Evolutionary conservation across 2,329 filamentous ascomycete species (phyloP), one percentile per base, ranked within the genome.

Genomic region (Fusarium proliferatum): DNA sequence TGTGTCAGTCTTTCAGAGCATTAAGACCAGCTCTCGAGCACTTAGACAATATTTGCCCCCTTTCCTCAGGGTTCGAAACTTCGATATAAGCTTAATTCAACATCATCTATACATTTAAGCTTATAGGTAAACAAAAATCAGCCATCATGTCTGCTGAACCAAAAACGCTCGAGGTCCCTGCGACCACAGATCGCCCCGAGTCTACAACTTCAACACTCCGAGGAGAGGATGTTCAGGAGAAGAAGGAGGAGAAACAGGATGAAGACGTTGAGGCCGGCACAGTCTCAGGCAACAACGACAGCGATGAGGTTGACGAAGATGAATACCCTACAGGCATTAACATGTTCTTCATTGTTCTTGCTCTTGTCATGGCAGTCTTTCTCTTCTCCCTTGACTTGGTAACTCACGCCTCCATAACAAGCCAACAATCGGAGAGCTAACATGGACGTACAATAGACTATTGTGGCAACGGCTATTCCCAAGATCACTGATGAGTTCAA

Each of bases 381-480:
- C 80, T 88, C n/a, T 80, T 86, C 55, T 82, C 85, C 55, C 81
- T 88, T 16, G 86, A 88, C 48, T 84, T 85, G 81, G 83, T 85
- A 73, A 45, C 80, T 77, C 16, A 28, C 17, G 23, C 53, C 61
- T 60, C 21, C 33, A 10, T 48, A 21, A n/a, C 36, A 30, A 19
- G 21, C 17, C 41, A 16, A 28, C 9, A 17, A 9, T 12, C 38
- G 16, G 3, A 7, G 6, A 43, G 4, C 69, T 77, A 61, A 77
- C 36, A 33, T 30, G 9, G 15, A 30, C 38, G 9, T 34, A 21
- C 19, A 38, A 41, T 39, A 87, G 85, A 88, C 87, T 19, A 89
- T 89, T 63, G 85, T 89, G n/a, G 86, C 86, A 8, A 89, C 87
- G 1, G 88, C 87, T 15, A 88, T 89, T 45, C 88, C 88, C 15